Evolutionary conservation across 2,329 filamentous ascomycete species (phyloP), one percentile per base, ranked within the genome.

Genomic region (Fusarium sororula): DNA sequence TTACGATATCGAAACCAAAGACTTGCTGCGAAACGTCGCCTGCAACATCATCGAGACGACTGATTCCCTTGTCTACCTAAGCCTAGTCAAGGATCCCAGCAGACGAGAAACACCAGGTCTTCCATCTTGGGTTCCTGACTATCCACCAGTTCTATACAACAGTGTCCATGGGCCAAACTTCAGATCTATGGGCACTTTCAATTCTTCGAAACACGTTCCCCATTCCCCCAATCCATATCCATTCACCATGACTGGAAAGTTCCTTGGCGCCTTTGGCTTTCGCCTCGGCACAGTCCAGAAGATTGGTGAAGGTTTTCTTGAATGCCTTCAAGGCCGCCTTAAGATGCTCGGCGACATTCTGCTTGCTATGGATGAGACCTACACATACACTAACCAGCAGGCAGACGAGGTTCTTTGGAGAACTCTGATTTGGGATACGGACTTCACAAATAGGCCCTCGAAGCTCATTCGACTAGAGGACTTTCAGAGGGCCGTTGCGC

Each of bases 401-500:
- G 15, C 65, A 1, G 63, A 68, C 4, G 63, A 68, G 6, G 65
- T 20, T 6, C 41, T 68, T 1, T 68, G 63, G 63, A 35, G 65
- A 15, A 62, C 63, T 2, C 6, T 68, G 3, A 24, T 68, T 7
- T 67, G 35, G 30, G 65, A 68, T 10, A 32, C 9, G 0, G 65
- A 68, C 5, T 32, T 61, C 0, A 30, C 28, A 8, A 11, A 47
- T 2, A 30, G 63, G 7, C 63, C 65, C 1, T 32, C 65, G 2
- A 50, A 28, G 13, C 13, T 24, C 0, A 14, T 68, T 11, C 37
- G 18, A 3, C 7, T 37, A 0, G 41, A 20, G 15, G 47, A 61
- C 15, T 62, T 54, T 4, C 63, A 45, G 5, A 7, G 17, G 17
- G 15, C 17, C 9, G n/a, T 67, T 2, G 24, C 41, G 24, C 15